phyloP scores from a whole-genome alignment of 1,284 basidiomycete genomes.

The Hemileia vastatrix region DNA sequence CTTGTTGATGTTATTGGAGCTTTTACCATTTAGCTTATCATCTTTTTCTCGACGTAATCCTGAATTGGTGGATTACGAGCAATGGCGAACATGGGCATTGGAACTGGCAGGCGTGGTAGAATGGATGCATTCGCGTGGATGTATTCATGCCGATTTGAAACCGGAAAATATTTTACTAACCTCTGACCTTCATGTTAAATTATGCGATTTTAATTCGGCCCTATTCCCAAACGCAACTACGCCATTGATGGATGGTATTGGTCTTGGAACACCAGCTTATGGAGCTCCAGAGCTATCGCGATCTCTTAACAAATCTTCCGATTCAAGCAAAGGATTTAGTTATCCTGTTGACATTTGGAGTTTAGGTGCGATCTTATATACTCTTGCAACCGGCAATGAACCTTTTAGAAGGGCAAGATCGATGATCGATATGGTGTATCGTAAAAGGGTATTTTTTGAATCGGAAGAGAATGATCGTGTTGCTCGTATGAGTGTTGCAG shows the following conservation, averaged over 20 bases:
- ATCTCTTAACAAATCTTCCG: no score
- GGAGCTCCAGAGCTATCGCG: no score
- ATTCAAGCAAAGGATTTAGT: no score
- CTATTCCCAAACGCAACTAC: no score
- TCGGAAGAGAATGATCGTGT: conserved; percentile 39
- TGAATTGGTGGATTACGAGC: conserved; percentile 28
- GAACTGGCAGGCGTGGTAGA: conserved; percentile 32
- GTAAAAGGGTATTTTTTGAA: conserved; percentile 37
- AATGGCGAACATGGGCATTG: conserved; percentile 36
- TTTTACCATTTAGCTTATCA: conserved; percentile 34
- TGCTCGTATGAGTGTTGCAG: conserved; percentile 21
- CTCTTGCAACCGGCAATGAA: conserved; percentile 36
- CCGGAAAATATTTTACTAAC: conserved; percentile 40
- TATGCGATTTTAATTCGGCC: conserved; percentile 43
- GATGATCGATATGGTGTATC: conserved; percentile 39
- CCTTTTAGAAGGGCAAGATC: conserved; percentile 35
- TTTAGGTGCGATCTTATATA: conserved; percentile 39
- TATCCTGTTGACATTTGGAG: conserved; percentile 40
- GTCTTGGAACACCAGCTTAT: no score
- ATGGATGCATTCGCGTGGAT: conserved; percentile 37
- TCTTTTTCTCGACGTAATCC: conserved; percentile 28
- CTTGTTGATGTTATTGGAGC: conserved; percentile 39
- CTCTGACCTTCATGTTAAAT: conserved; percentile 33
- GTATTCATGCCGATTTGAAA: conserved; percentile 41
- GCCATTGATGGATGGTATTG: no score